Base-by-base conservation (phyloP, 805 yeast species). In the Teunomyces pallodes region DNA sequence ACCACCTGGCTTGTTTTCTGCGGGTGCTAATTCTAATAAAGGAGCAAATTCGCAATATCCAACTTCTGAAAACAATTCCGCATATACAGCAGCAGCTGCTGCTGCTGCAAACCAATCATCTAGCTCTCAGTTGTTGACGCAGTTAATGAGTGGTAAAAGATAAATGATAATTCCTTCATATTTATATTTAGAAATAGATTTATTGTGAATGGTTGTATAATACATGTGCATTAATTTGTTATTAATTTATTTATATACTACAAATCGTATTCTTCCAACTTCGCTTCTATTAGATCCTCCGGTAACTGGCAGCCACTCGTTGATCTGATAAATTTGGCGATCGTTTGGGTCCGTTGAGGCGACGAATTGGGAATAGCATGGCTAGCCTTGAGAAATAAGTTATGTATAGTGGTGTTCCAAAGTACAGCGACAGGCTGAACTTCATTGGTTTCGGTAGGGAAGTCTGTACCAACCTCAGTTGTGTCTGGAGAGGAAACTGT, bases 91-190 rank as follows among this genome's bases (percentile, higher is more conserved):
- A 39, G 53, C 51, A 13, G 50, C 35, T 12, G 35, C 35, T 17
- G 46, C 52, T 17, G 49, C 52, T 10, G 58, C 52, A 6, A 57
- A 54, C 44, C 66, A 65, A 5, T 80, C 82, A 26, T 82, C 87
- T 43, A 85, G 91, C 50, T 83, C 90, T 36, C 96, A 90, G 61
- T 76, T 90, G 59, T 76, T 90, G 57, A 88, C 83, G 49, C 97
- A 90, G 65, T 74, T 90, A 61, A 84, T 90, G 83, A 84, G 85
- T 57, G 95, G 95, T 27, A 87, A 86, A 62, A 80, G 72, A 57
- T 72, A 57, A 36, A 4, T 32, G 35, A 13, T 14, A 5, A 13
- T 16, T 32, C 14, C 24, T 20, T 32, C 32, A 30, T 30, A 6
- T 31, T 12, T 13, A n/a, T 32, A n/a, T 14, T 4, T 33, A 10